These are phyloP conservation scores for Acanthamoeba healyi DNA, from an alignment of 208 protist genomes.

Conservation along the genomic window DNA sequence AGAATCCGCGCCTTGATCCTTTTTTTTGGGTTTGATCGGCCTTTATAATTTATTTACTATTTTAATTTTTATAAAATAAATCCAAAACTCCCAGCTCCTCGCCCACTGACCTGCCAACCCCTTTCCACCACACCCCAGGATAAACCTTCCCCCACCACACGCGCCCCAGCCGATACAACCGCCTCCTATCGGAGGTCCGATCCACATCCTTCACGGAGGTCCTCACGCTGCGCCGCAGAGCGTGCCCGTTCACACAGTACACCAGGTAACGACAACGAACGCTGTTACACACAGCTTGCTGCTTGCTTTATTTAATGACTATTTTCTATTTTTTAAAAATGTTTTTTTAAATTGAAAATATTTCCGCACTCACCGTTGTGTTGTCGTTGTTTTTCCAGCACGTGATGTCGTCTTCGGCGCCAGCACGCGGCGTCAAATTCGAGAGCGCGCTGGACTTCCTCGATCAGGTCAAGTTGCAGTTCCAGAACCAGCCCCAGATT, in stretches of 20 bases:
- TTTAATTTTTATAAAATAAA: not conserved
- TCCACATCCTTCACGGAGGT: not conserved
- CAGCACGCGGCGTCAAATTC: conserved; percentile 67
- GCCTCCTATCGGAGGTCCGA: not conserved
- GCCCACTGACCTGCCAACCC: not conserved
- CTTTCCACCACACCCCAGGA: not conserved
- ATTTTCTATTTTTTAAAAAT: too few relatives aligned
- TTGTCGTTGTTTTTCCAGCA: not conserved
- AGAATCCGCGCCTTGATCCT: not conserved
- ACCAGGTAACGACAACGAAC: not conserved
- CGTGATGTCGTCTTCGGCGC: not conserved
- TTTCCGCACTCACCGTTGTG: not conserved
- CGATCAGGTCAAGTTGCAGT: conserved; percentile 86
- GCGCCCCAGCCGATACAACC: not conserved
- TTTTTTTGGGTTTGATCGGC: not conserved
- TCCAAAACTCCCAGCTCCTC: too few relatives aligned
- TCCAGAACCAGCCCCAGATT: conserved; percentile 82
- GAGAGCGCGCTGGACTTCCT: conserved; percentile 84
- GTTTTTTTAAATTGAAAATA: not conserved
- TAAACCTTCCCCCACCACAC: conserved; percentile 27
- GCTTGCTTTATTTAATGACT: too few relatives aligned
- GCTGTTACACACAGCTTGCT: not conserved
- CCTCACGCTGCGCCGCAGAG: not conserved
- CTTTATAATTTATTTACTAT: conserved; percentile 4
- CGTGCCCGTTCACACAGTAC: not conserved